These are phyloP conservation scores for Penicillium sp. DNA, from an alignment of 2,329 filamentous ascomycete species.

Conservation along the genomic window DNA sequence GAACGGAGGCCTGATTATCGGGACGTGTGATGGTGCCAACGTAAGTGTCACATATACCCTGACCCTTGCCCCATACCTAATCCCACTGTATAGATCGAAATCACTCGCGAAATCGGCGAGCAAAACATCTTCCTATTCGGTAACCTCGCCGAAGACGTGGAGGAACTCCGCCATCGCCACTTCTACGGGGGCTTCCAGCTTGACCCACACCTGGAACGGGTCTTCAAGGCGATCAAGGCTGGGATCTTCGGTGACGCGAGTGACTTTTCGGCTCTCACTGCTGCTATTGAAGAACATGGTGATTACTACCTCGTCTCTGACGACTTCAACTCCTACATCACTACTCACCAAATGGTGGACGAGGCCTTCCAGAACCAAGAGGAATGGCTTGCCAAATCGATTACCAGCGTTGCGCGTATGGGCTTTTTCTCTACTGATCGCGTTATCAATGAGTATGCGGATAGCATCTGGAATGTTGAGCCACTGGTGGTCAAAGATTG, in stretches of 20 bases:
- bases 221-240: constrained; percentile 78
- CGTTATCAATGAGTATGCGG: constrained; percentile 96
- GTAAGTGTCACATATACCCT: constrained; percentile 54
- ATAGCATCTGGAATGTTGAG: constrained; percentile 96
- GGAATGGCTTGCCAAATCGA: constrained; percentile 86
- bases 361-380: constrained; percentile 89
- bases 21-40: constrained; percentile 96
- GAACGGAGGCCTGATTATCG: constrained; percentile 95
- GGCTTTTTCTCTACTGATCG: constrained; percentile 95
- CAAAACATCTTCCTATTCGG: constrained; percentile 99
- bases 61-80: not conserved
- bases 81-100: constrained; percentile 73
- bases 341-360: constrained; percentile 87
- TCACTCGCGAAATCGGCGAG: constrained; percentile 93
- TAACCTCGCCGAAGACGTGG: constrained; percentile 91
- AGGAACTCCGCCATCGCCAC: constrained; percentile 88
- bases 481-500: constrained; percentile 57
- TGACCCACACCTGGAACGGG: constrained; percentile 71
- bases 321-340: constrained; percentile 91
- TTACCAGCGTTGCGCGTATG: constrained; percentile 86
- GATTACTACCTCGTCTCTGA: constrained; percentile 98
- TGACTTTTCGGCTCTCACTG: constrained; percentile 78
- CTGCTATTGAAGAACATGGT: constrained; percentile 84
- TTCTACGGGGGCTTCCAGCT: constrained; percentile 76
- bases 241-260: constrained; percentile 76